Conservation (phyloP, 441 rosid genomes). For the Aleurites moluccanus region DNA sequence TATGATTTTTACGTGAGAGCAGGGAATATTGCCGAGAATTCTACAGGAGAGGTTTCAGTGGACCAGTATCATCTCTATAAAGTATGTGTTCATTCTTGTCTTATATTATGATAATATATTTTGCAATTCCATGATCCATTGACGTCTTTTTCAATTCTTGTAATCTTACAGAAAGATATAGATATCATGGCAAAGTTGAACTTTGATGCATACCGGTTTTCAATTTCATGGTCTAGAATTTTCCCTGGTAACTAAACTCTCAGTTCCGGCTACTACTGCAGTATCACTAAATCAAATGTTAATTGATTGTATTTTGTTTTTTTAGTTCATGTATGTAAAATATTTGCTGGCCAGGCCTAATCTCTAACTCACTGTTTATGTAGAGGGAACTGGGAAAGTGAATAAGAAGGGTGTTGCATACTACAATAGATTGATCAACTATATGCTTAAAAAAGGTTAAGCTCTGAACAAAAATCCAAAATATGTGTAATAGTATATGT, state of each 20-base stretch:
- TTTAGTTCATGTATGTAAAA: background rate
- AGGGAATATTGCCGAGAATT: slow-evolving; percentile 74
- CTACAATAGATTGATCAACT: slow-evolving; percentile 79
- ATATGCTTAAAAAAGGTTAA: slow-evolving; percentile 63
- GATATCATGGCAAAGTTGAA: slow-evolving; percentile 68
- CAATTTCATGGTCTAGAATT: slow-evolving; percentile 96
- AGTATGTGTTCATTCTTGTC: slow-evolving; percentile 31
- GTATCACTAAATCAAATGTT: no score
- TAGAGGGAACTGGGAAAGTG: slow-evolving; percentile 80
- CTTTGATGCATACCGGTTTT: slow-evolving; percentile 93
- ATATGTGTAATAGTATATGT: no score
- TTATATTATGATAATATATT: background rate
- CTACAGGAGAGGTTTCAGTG: slow-evolving; percentile 67
- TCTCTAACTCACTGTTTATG: slow-evolving; percentile 11
- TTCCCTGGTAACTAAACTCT: slow-evolving; percentile 88
- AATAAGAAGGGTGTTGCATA: slow-evolving; percentile 92
- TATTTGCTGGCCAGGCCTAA: background rate
- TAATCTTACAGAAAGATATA: slow-evolving; percentile 64
- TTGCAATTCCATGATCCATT: background rate
- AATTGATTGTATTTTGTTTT: no score
- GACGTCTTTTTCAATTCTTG: background rate
- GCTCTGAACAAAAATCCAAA: background rate
- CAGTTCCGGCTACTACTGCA: no score
- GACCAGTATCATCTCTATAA: slow-evolving; percentile 96
- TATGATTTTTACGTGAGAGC: slow-evolving; percentile 11